These are phyloP conservation scores for Lathyrus sativus DNA, from an alignment of 306 rosid species.

Conservation along the genomic window DNA sequence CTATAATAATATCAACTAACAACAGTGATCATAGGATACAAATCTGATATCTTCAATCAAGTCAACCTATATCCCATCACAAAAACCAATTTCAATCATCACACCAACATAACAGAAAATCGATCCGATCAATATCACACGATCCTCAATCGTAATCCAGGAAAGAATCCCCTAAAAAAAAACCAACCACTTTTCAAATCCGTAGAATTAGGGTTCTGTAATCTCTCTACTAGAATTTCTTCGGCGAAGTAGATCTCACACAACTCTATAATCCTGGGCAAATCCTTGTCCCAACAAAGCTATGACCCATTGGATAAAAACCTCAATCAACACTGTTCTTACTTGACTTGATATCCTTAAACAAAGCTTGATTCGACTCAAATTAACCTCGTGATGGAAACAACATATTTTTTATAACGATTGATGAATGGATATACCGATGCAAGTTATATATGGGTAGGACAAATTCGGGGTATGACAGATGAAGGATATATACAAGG, in stretches of 20 bases:
- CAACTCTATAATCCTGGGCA: too few species aligned
- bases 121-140: slow-evolving; percentile 36
- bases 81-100: slow-evolving; percentile 19
- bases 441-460: too few species aligned
- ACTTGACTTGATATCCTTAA: too few species aligned
- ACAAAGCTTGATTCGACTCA: too few species aligned
- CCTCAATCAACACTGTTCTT: too few species aligned
- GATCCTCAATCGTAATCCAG: slow-evolving; percentile 12
- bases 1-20: slow-evolving; percentile 20
- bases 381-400: too few species aligned
- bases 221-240: slow-evolving; percentile 33
- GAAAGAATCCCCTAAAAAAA: slow-evolving; percentile 16
- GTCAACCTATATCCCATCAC: slow-evolving; percentile 43
- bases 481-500: too few species aligned
- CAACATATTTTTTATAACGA: too few species aligned
- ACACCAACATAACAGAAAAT: slow-evolving; percentile 35
- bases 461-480: too few species aligned
- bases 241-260: slow-evolving; percentile 59
- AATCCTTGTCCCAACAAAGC: too few species aligned
- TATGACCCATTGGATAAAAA: too few species aligned
- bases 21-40: slow-evolving; percentile 43
- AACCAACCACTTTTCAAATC: slow-evolving; percentile 43
- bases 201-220: slow-evolving; percentile 52
- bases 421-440: too few species aligned
- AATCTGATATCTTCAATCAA: slow-evolving; percentile 40